Evolutionary conservation across 2,329 filamentous ascomycete genomes (phyloP), one percentile per base, ranked within the genome.

Genomic region (Lachnellula cervina): DNA sequence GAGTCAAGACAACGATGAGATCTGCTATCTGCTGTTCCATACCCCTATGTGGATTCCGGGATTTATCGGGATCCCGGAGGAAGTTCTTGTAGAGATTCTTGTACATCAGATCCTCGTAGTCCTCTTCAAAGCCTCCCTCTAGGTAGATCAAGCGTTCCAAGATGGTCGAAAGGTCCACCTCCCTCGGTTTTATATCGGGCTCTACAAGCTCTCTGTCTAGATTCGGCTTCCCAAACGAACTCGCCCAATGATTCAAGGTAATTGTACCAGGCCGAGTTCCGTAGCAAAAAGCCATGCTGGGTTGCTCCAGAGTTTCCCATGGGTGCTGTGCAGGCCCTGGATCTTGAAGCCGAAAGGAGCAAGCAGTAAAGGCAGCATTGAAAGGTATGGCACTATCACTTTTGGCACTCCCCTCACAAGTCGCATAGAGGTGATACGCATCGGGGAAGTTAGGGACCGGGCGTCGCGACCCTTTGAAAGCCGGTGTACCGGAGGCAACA

Each of bases 241-340:
- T 77, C 13, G 81, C 80, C 80, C 86, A 90, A 59, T 84, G 81
- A 63, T 88, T 89, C 50, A 91, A 73, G 0, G 87, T 89, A 51
- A 88, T 80, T 1, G 87, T 90, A 5, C 88, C 88, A 0, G 86
- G 82, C 21, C 81, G 76, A 49, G 75, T 74, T 13, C 88, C 88
- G 69, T 83, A 87, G 61, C 79, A 81, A 67, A 87, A 88, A 0
- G 83, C 78, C 70, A 84, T 83, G 67, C 85, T 89, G 4, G 88
- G 88, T 65, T 90, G 86, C 66, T 91, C 88, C 25, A 90, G 74
- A 1, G 87, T 86, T 59, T 87, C 81, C 87, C 84, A 90, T 2
- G 84, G 86, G 51, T 63, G 25, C 32, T 42, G 49, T 23, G 65
- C 61, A 5, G 43, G 47, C 5, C 58, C 62, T 8, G 55, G 23